Conservation (phyloP, 768 basidiomycete genomes). For the Inosperma sp. region DNA sequence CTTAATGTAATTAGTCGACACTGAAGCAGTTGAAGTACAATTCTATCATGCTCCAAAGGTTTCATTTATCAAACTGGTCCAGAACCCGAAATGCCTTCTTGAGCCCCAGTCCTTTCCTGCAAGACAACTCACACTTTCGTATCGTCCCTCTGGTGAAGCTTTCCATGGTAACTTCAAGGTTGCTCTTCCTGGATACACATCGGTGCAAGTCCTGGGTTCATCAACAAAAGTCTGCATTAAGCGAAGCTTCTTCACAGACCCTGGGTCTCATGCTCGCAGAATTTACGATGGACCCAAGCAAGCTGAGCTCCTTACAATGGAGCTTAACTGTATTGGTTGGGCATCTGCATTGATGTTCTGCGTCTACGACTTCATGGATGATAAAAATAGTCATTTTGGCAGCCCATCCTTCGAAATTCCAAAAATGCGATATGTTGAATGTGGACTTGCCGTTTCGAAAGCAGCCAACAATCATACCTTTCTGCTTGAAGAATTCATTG, state of each 20-base stretch:
- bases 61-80: background rate
- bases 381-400: background rate
- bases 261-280: background rate
- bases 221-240: slow-evolving; percentile 7
- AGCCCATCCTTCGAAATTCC: background rate
- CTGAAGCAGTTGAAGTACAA: background rate
- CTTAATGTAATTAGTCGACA: no score
- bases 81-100: background rate
- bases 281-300: background rate
- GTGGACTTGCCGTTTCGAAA: slow-evolving; percentile 5
- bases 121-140: background rate
- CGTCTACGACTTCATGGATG: background rate
- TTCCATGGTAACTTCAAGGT: slow-evolving; percentile 7
- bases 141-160: background rate
- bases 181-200: slow-evolving; percentile 1
- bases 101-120: background rate
- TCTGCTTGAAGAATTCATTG: slow-evolving; percentile 13
- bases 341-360: background rate
- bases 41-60: background rate
- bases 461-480: background rate
- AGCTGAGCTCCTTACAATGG: background rate
- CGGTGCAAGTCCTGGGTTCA: slow-evolving; percentile 1
- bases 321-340: background rate
- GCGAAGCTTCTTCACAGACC: background rate
- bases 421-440: slow-evolving; percentile 3